A percentile compares a stretch with the other conserved stretches of the same genome.
phyloP scores from a whole-genome alignment of 139 green algal genomes.

The Spirogloea muscicola region DNA sequence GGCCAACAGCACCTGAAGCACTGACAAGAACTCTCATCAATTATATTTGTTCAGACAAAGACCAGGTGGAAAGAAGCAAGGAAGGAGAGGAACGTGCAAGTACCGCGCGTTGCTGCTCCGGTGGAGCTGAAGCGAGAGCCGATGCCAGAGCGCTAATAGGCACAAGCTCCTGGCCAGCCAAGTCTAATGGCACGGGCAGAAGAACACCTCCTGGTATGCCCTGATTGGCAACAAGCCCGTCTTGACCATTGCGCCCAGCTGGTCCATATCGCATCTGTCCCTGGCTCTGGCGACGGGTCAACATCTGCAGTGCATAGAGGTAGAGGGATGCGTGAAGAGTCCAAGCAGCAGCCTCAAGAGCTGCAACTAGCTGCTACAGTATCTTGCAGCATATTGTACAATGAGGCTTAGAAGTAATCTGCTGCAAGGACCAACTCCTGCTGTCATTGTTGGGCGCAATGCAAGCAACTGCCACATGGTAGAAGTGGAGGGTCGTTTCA shows the following conservation, averaged over 20 bases:
- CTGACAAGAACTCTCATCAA: no score
- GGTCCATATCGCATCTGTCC: conserved; percentile 15
- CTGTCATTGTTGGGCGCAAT: background rate
- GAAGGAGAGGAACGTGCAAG: background rate
- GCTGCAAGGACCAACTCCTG: conserved; percentile 1
- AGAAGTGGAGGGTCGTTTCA: background rate
- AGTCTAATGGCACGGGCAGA: conserved; percentile 21
- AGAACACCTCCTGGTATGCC: conserved; percentile 14
- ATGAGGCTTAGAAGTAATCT: background rate
- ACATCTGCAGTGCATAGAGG: background rate
- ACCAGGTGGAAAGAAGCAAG: no score
- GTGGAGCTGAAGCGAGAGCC: conserved; percentile 37
- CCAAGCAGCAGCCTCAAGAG: no score
- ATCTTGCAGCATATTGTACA: no score
- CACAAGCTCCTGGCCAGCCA: background rate
- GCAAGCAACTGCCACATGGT: background rate
- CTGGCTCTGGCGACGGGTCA: background rate
- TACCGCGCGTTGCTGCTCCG: conserved; percentile 51
- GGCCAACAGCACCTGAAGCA: no score
- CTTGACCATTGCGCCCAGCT: conserved; percentile 12
- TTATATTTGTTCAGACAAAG: no score
- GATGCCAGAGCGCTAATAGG: conserved; percentile 40
- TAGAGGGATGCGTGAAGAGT: no score
- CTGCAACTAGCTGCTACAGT: no score
- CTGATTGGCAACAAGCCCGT: background rate